Evolutionary conservation across 2,329 filamentous ascomycete genomes (phyloP).

Genomic region (Botrytis byssoidea): DNA sequence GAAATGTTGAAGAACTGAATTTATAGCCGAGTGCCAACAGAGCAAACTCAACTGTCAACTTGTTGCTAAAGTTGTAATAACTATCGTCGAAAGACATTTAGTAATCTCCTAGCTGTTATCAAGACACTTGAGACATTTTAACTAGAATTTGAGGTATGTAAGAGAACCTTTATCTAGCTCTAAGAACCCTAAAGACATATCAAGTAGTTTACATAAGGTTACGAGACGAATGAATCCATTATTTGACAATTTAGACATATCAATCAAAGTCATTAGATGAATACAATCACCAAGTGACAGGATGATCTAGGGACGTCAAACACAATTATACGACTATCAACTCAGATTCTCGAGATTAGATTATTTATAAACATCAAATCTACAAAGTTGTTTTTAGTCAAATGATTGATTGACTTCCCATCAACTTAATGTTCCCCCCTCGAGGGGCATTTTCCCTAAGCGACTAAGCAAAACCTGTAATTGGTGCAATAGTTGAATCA

Average conservation of each 20-base stretch:
- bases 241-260: background rate
- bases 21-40: background rate
- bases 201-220: background rate
- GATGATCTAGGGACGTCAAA: background rate
- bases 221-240: background rate
- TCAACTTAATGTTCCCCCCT: background rate
- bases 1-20: background rate
- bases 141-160: background rate
- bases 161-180: background rate
- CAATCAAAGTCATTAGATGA: background rate
- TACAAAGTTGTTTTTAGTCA: background rate
- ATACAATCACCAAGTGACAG: background rate
- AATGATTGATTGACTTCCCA: background rate
- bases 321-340: background rate
- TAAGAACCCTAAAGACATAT: fast-evolving
- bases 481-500: background rate
- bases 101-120: background rate
- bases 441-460: background rate
- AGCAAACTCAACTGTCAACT: background rate
- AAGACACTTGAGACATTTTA: background rate
- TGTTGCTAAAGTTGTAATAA: background rate
- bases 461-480: background rate
- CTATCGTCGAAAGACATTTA: background rate
- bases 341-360: background rate
- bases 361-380: background rate